These are phyloP conservation scores for Leucocoprinus leucothites DNA, from an alignment of 768 basidiomycete species.

Conservation along the genomic window DNA sequence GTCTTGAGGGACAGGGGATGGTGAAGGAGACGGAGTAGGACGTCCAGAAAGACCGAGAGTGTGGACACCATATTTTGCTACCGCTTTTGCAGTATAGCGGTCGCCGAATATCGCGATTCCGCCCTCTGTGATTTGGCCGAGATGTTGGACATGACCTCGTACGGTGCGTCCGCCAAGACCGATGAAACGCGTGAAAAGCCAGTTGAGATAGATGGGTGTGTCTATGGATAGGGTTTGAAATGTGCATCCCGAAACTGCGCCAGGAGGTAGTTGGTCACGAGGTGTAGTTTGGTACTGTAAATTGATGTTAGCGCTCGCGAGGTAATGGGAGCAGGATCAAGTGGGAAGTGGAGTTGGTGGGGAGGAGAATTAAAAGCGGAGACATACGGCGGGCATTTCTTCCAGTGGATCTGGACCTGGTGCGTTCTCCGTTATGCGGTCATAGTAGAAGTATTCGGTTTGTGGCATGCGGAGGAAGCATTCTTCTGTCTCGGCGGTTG, in stretches of 20 bases:
- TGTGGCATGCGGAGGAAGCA: conserved; percentile 66
- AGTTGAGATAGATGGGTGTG: conserved; percentile 65
- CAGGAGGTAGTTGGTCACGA: conserved; percentile 29
- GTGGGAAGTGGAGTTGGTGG: too few species aligned
- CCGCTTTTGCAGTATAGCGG: conserved; percentile 1
- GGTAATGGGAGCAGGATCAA: too few species aligned
- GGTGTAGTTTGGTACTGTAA: conserved; percentile 35
- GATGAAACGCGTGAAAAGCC: conserved; percentile 65
- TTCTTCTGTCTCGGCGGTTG: conserved; percentile 49
- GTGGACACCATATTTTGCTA: conserved; percentile 8
- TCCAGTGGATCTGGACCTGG: conserved; percentile 41
- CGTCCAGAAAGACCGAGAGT: neutral
- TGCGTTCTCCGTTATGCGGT: conserved; percentile 16
- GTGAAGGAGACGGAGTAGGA: neutral
- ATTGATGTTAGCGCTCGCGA: too few species aligned
- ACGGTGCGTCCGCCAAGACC: conserved; percentile 58
- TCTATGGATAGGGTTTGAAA: conserved; percentile 75
- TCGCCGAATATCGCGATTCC: conserved; percentile 38
- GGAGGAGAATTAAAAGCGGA: neutral
- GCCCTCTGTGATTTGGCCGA: conserved; percentile 67
- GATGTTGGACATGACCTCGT: conserved; percentile 62
- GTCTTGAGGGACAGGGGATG: conserved; percentile 1
- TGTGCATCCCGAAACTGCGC: conserved; percentile 42
- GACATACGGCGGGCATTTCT: conserved; percentile 51
- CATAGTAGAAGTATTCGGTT: conserved; percentile 53